Percentiles rank a stretch among this genome's conserved stretches.
Evolutionary conservation across 1,284 basidiomycete genomes (phyloP).

Genomic region (Ustilago nuda): DNA sequence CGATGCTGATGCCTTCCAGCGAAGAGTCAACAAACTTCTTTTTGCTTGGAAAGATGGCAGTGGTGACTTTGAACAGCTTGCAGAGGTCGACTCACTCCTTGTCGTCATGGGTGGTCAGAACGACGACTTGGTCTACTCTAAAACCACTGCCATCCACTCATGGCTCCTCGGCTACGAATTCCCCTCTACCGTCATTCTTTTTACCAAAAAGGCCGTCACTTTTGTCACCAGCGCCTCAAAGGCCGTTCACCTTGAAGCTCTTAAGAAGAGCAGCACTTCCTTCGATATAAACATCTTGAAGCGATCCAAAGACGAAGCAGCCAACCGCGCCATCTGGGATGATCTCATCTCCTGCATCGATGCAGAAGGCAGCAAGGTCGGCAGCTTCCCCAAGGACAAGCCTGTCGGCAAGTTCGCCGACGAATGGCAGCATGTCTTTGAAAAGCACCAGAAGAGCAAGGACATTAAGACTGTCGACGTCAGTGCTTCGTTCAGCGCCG

Average conservation of each 20-base stretch:
- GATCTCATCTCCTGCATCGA: slow-evolving; percentile 52
- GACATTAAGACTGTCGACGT: slow-evolving; percentile 81
- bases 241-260: slow-evolving; percentile 66
- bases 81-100: slow-evolving; percentile 45
- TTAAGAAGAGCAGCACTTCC: slow-evolving; percentile 43
- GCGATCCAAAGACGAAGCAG: slow-evolving; percentile 69
- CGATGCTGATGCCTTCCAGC: slow-evolving; percentile 53
- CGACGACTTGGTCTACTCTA: slow-evolving; percentile 56
- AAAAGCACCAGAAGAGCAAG: slow-evolving; percentile 52
- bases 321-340: slow-evolving; percentile 69
- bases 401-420: slow-evolving; percentile 81
- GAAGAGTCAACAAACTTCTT: slow-evolving; percentile 46
- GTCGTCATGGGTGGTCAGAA: slow-evolving; percentile 55
- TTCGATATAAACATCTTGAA: slow-evolving; percentile 69
- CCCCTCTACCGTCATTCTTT: slow-evolving; percentile 88
- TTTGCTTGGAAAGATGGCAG: slow-evolving; percentile 47
- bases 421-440: slow-evolving; percentile 77
- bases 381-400: slow-evolving; percentile 79
- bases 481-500: slow-evolving; percentile 78
- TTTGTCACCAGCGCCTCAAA: slow-evolving; percentile 90
- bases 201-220: slow-evolving; percentile 78
- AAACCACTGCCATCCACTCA: slow-evolving; percentile 71
- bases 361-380: slow-evolving; percentile 42
- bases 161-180: slow-evolving; percentile 98
- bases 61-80: slow-evolving; percentile 39